phyloP scores from a whole-genome alignment of 1,284 basidiomycete genomes.

The Volvariella surrecta region DNA sequence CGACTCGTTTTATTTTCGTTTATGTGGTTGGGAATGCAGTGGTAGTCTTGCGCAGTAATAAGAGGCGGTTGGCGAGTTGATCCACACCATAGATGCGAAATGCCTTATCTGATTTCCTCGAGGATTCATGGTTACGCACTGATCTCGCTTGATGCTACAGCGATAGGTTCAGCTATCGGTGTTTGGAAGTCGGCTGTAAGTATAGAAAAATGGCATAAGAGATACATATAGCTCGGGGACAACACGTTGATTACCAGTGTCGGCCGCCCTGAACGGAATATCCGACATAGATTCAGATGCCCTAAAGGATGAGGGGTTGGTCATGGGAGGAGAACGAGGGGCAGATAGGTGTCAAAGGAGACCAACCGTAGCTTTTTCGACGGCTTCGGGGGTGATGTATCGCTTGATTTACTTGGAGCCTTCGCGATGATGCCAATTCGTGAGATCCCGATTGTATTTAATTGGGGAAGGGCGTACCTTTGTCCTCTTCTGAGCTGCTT shows the following conservation, averaged over 20 bases:
- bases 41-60: too few species aligned
- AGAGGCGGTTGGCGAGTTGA: conserved; percentile 9
- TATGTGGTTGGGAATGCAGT: background rate
- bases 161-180: conserved; percentile 55
- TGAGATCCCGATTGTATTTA: conserved; percentile 10
- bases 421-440: conserved; percentile 25
- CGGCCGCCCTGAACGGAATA: conserved; percentile 27
- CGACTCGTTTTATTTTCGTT: background rate
- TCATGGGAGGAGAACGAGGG: conserved; percentile 9
- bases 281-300: conserved; percentile 33
- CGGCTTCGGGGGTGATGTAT: conserved; percentile 45
- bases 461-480: conserved; percentile 49
- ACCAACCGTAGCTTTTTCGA: conserved; percentile 68
- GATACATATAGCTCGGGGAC: conserved; percentile 1
- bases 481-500: conserved; percentile 55
- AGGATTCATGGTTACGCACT: conserved; percentile 38
- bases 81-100: conserved; percentile 7
- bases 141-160: conserved; percentile 42
- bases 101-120: conserved; percentile 9
- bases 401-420: conserved; percentile 52
- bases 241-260: conserved; percentile 20
- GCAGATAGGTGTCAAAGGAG: conserved; percentile 16
- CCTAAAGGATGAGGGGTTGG: conserved; percentile 18
- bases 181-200: conserved; percentile 47
- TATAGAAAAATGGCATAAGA: conserved; percentile 30